A percentile compares a stretch with the other conserved stretches of the same genome.
Conservation (phyloP, 805 yeast species). For the Priceomyces melissophilus region DNA sequence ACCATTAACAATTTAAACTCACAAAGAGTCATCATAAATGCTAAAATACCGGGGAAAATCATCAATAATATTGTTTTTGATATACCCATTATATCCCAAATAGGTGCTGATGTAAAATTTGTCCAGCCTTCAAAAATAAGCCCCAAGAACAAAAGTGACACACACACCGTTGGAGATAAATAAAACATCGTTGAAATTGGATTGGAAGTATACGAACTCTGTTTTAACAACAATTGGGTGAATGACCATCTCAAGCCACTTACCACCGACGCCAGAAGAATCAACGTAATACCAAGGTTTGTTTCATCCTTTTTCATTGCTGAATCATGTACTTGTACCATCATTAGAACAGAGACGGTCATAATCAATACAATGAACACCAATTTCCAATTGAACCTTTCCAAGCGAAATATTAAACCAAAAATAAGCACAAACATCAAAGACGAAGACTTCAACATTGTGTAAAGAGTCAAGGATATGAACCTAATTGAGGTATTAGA, state of each 20-base stretch:
- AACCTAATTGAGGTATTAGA: slow-evolving; percentile 80
- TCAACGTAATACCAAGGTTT: slow-evolving; percentile 65
- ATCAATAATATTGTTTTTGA: slow-evolving; percentile 54
- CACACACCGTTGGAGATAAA: slow-evolving; percentile 80
- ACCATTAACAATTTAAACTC: slow-evolving; percentile 81
- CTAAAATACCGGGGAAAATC: slow-evolving; percentile 78
- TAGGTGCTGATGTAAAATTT: slow-evolving; percentile 47
- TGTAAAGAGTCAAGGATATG: slow-evolving; percentile 79
- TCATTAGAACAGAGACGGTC: slow-evolving; percentile 81
- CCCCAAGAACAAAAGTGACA: slow-evolving; percentile 60
- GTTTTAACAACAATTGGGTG: slow-evolving; percentile 75
- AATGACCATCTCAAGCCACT: slow-evolving; percentile 95
- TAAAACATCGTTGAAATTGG: slow-evolving; percentile 83
- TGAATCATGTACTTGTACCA: slow-evolving; percentile 53
- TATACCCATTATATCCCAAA: slow-evolving; percentile 66
- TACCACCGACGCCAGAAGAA: slow-evolving; percentile 71
- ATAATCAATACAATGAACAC: slow-evolving; percentile 69
- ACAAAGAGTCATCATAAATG: slow-evolving; percentile 84
- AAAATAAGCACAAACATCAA: slow-evolving; percentile 86
- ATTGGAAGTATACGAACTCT: slow-evolving; percentile 56
- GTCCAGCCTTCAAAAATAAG: slow-evolving; percentile 64
- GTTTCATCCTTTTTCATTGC: slow-evolving; percentile 14
- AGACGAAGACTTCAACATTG: slow-evolving; percentile 89
- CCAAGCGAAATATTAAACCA: slow-evolving; percentile 79
- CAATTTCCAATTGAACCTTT: slow-evolving; percentile 65